A percentile compares a stretch with the other conserved stretches of the same genome.
phyloP scores from a whole-genome alignment of 2,329 filamentous ascomycete genomes.

The Fusarium stilboides region DNA sequence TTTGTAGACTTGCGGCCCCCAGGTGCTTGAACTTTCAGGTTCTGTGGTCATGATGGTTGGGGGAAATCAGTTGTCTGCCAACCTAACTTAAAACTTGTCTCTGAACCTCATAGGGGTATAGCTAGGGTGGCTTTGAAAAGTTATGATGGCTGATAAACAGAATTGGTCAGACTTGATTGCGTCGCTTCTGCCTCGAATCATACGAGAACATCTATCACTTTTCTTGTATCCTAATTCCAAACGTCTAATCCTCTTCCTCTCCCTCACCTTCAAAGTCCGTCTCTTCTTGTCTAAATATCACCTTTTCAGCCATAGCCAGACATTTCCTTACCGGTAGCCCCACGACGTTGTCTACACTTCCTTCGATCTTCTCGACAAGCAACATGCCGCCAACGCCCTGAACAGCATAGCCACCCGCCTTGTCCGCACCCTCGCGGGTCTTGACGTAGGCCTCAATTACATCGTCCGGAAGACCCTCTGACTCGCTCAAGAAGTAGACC shows the following conservation, averaged over 20 bases:
- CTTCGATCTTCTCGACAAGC: conserved; percentile 90
- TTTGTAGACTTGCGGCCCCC: too few relatives aligned
- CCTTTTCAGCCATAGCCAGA: conserved; percentile 87
- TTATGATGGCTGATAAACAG: too few relatives aligned
- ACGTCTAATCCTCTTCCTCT: conserved; percentile 56
- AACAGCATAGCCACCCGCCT: conserved; percentile 95
- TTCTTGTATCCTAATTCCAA: not conserved
- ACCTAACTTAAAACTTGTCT: too few relatives aligned
- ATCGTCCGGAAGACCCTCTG: conserved; percentile 77
- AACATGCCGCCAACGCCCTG: conserved; percentile 91
- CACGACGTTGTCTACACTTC: conserved; percentile 93
- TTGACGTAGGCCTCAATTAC: conserved; percentile 83
- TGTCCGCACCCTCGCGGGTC: conserved; percentile 94
- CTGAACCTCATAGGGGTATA: too few relatives aligned
- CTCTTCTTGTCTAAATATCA: conserved; percentile 82
- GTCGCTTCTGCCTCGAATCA: conserved; percentile 1
- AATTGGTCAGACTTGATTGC: not conserved
- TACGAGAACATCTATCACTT: conserved; percentile 15
- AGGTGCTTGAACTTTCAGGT: too few relatives aligned
- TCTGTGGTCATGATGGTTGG: too few relatives aligned
- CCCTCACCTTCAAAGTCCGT: conserved; percentile 68
- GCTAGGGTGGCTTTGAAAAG: too few relatives aligned
- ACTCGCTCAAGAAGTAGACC: conserved; percentile 84
- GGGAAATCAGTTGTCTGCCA: too few relatives aligned
- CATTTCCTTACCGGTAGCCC: conserved; percentile 86